Base-by-base conservation (phyloP, 1,284 basidiomycete species). In the Malassezia furfur region DNA sequence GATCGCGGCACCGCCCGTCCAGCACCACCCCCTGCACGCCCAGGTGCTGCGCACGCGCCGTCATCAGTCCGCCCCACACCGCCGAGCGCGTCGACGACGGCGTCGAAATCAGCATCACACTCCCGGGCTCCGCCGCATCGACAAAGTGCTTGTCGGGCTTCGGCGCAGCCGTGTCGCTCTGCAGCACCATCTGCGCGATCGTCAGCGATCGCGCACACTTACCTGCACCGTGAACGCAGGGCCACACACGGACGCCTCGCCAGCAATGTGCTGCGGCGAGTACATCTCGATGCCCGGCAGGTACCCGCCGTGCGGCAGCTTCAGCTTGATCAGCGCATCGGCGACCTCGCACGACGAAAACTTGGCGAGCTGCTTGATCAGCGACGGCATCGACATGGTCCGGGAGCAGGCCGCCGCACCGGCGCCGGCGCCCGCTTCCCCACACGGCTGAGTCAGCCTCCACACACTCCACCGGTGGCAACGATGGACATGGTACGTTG, bases 51-150 rank as follows among this genome's bases (percentile, higher is more conserved):
- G 89, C 88, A 15, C 88, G 85, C 0, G 86, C 85, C 1, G 87
- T 85, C 87, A 93, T 89, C 32, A 93, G 80, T 3, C 89, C 90
- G 8, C 90, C 90, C 86, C 90, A 91, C 0, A 88, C 85, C 1
- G 88, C 88, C 62, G 85, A 89, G 72, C 85, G 87, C 43, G 80
- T 78, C 61, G 36, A 22, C 66, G 80, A 78, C 34, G 91, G 91
- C 7, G 84, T 83, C 57, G 84, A 81, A 55, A 96, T 83, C 57
- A 93, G 82, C 54, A 91, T 80, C 55, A 93, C 78, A 28, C 81
- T 81, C 1, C 81, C 83, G 14, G 78, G 69, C 8, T 85, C 81
- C 4, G 83, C 83, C 15, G 83, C 84, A 75, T 96, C 91, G 11
- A 93, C 87, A 70, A 89, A 93, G 73, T 94, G 91, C 34, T 80